Evolutionary conservation across 305 asterid species (phyloP).

Genomic region (Fraxinus latifolia): DNA sequence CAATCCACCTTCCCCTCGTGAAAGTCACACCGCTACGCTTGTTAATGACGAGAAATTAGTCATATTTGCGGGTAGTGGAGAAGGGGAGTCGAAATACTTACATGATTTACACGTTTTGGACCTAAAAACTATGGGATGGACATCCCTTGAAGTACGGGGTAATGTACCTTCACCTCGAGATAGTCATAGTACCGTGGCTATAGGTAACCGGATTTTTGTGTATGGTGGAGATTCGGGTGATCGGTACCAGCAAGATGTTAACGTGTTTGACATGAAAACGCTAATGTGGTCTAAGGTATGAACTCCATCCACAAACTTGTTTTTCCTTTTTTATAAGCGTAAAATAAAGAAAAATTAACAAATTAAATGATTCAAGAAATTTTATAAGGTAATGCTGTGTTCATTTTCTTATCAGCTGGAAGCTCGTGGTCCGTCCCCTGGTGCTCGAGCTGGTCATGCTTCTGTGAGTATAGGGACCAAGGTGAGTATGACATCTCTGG

Average conservation of each 20-base stretch:
- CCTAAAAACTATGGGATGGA: slow-evolving; percentile 75
- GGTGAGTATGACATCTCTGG: slow-evolving; percentile 42
- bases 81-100: slow-evolving; percentile 76
- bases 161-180: slow-evolving; percentile 69
- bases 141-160: slow-evolving; percentile 58
- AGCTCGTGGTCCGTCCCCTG: slow-evolving; percentile 52
- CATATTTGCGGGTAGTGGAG: slow-evolving; percentile 90
- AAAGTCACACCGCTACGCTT: slow-evolving; percentile 76
- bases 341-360: background rate
- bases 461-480: slow-evolving; percentile 75
- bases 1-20: slow-evolving; percentile 70
- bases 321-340: background rate
- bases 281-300: slow-evolving; percentile 74
- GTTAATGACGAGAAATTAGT: slow-evolving; percentile 54
- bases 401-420: slow-evolving; percentile 42
- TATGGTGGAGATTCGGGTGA: slow-evolving; percentile 96
- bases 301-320: background rate
- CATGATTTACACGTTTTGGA: slow-evolving; percentile 77
- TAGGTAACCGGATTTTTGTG: slow-evolving; percentile 54
- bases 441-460: slow-evolving; percentile 89
- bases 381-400: background rate
- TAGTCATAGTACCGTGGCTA: slow-evolving; percentile 71
- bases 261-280: slow-evolving; percentile 65
- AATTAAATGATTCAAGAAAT: background rate
- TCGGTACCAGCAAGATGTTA: slow-evolving; percentile 74